Evolutionary conservation across 768 basidiomycete genomes (phyloP).

Genomic region (Lentinus tigrinus): DNA sequence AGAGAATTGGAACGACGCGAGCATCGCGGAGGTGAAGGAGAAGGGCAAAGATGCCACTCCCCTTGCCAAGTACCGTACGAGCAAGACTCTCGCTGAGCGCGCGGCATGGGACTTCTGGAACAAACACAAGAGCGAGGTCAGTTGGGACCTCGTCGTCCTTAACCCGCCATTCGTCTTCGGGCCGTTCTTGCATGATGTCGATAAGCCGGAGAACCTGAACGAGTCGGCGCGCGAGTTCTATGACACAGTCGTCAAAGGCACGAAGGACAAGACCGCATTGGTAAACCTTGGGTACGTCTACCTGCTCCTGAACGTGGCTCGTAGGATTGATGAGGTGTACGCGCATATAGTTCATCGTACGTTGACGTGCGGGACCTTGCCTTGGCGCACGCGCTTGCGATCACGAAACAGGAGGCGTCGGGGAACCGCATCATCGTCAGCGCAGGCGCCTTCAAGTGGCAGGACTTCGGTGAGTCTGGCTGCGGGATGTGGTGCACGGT

Average conservation of each 20-base stretch:
- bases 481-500: neutral
- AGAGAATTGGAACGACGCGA: conserved; percentile 59
- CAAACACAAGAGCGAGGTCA: conserved; percentile 39
- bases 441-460: conserved; percentile 19
- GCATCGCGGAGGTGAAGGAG: conserved; percentile 43
- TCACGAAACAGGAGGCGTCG: conserved; percentile 32
- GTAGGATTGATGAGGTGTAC: too few relatives aligned
- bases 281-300: conserved; percentile 12
- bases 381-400: conserved; percentile 28
- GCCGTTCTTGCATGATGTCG: conserved; percentile 32
- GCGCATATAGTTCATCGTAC: conserved; percentile 11
- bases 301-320: neutral
- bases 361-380: conserved; percentile 40
- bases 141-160: conserved; percentile 52
- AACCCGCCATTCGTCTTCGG: conserved; percentile 47
- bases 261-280: conserved; percentile 12
- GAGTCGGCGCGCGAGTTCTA: conserved; percentile 27
- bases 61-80: conserved; percentile 49
- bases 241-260: conserved; percentile 16
- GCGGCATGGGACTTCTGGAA: conserved; percentile 53
- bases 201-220: conserved; percentile 35
- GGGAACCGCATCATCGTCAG: conserved; percentile 40
- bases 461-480: conserved; percentile 18
- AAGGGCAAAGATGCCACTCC: conserved; percentile 44
- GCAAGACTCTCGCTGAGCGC: conserved; percentile 61